Evolutionary conservation across 2,329 filamentous ascomycete genomes (phyloP).

Genomic region (Colletotrichum sp.): DNA sequence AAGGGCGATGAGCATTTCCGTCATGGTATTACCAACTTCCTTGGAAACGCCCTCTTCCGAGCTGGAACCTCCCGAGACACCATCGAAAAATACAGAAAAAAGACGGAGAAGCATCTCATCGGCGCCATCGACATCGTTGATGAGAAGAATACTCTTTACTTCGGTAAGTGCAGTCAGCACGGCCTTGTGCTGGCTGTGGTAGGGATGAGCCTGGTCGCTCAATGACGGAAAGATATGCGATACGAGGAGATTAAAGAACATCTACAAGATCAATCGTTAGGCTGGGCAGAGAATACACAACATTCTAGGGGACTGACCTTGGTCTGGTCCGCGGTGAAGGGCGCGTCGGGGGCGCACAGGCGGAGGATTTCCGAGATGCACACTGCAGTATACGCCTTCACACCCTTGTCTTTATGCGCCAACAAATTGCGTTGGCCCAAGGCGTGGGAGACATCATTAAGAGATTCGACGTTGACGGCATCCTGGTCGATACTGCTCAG

Average conservation of each 20-base stretch:
- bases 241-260: conserved; percentile 92
- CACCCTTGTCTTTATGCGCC: conserved; percentile 90
- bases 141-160: conserved; percentile 91
- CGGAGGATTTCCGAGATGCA: conserved; percentile 93
- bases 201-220: conserved; percentile 84
- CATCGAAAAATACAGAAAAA: conserved; percentile 91
- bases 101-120: conserved; percentile 81
- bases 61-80: conserved; percentile 80
- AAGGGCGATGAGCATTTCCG: conserved; percentile 80
- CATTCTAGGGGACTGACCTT: conserved; percentile 66
- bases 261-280: conserved; percentile 54
- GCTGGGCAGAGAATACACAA: neutral
- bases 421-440: conserved; percentile 83
- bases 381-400: conserved; percentile 86
- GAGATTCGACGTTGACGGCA: conserved; percentile 80
- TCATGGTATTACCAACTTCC: conserved; percentile 93
- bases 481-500: conserved; percentile 88
- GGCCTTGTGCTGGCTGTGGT: conserved; percentile 92
- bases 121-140: conserved; percentile 85
- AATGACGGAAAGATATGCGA: conserved; percentile 83
- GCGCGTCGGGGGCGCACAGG: conserved; percentile 92
- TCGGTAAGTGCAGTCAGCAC: conserved; percentile 88
- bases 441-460: conserved; percentile 83
- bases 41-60: conserved; percentile 86
- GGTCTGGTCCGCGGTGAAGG: conserved; percentile 87